These are phyloP conservation scores for Plasmodium gaboni DNA, from an alignment of 169 alveolate genomes.

Conservation along the genomic window DNA sequence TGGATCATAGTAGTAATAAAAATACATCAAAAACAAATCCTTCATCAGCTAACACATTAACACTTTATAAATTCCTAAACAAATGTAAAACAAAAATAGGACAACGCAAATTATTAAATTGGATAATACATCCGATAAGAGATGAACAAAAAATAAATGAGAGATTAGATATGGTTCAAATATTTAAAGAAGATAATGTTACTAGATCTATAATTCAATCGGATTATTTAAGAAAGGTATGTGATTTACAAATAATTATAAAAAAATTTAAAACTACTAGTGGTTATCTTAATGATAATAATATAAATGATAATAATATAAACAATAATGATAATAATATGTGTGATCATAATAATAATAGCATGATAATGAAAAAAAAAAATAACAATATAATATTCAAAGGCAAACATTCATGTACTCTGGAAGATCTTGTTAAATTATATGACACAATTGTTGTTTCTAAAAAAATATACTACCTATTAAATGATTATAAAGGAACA, in stretches of 20 bases:
- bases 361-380: background rate
- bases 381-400: background rate
- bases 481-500: constrained; percentile 80
- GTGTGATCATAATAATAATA: constrained; percentile 13
- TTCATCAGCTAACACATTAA: constrained; percentile 9
- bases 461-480: constrained; percentile 55
- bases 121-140: constrained; percentile 97
- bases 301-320: background rate
- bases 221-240: constrained; percentile 85
- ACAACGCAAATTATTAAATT: constrained; percentile 90
- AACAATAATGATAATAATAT: background rate
- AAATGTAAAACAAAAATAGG: constrained; percentile 96
- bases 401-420: constrained; percentile 21
- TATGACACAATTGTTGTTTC: constrained; percentile 77
- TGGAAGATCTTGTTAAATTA: constrained; percentile 79
- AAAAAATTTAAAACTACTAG: constrained; percentile 75
- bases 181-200: constrained; percentile 82
- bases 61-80: constrained; percentile 90
- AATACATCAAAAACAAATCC: too few relatives aligned
- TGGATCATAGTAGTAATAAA: constrained; percentile 5
- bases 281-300: background rate
- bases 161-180: constrained; percentile 96
- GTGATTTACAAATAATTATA: constrained; percentile 83
- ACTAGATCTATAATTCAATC: constrained; percentile 83
- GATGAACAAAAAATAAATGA: constrained; percentile 90